Base-by-base conservation (phyloP, 164 flowering plant genomes). In the Houttuynia cordata region DNA sequence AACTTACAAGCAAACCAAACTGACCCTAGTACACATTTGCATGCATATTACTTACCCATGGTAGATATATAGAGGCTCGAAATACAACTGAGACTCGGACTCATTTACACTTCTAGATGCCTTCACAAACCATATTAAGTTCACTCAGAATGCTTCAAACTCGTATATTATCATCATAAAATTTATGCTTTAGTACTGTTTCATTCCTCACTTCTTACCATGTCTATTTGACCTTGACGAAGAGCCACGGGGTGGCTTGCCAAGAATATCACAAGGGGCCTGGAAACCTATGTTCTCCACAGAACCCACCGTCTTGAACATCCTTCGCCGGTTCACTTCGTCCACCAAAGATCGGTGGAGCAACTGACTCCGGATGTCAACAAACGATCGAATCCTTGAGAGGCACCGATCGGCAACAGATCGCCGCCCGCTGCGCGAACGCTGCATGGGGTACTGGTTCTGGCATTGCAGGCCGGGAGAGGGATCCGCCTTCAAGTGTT, bases 291-390 rank as follows among this genome's bases (percentile, higher is more conserved):
- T 85, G 71, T 78, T 77, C 71, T 87, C 95, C 21, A 85, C 76
- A 1, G 91, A 83, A 12, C 87, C 95, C 40, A 85, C 84, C 4
- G 97, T 90, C 71, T 85, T 87, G 72, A 79, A 87, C 70, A 84
- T 41, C n/a, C 91, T 76, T 34, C 87, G 62, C 66, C 75, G 82
- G 81, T 73, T 71, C 52, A 86, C 67, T 69, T 78, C 83, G 59
- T 81, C 83, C 69, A 81, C 65, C 52, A 88, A 64, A 0, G 89
- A 74, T 30, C 71, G 66, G 62, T 83, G 93, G 66, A 86, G 61
- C 71, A 81, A 59, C 63, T 91, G 93, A 72, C 91, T 86, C 1
- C 87, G 75, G 15, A 82, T 53, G 56, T 90, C 92, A 57, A 85
- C 64, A 8, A 80, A 24, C 1, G 91, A 87, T 10, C 69, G 60